Base-by-base conservation (phyloP, 352 stramenopile species). In the Blastocystis sp. region DNA sequence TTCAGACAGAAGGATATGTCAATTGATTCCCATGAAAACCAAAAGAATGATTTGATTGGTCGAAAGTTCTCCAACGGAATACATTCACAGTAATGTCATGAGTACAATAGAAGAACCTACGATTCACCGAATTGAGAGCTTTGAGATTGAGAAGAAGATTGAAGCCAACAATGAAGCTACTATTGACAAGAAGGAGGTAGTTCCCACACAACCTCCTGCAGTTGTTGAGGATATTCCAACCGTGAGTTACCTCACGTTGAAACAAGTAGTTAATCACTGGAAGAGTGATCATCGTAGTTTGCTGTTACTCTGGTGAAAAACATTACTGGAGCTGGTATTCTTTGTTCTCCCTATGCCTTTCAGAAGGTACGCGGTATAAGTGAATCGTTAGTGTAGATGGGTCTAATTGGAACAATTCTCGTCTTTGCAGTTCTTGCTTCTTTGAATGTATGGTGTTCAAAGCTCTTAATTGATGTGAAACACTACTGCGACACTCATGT, bases 71-170 rank as follows among this genome's bases (percentile, higher is more conserved):
- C 21, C 65, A 24, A 24, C n/a, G 24, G 3, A 51, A 56, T 1
- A 5, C 29, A 35, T 24, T 35, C 2, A 66, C 16, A 66, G 29
- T 66, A 29, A 24, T 46, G 14, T 65, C 16, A 83, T 83, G 71
- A 66, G 51, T 19, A 83, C 46, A 27, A 27, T n/a, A 27, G 71
- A 67, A 32, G 12, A 57, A 16, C 7, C 29, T 19, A 9, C 49
- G 16, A 19, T 67, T 2, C 12, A 61, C 14, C 71, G 9, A 12
- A 24, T 66, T 1, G 71, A 66, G 19, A 83, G 71, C n/a, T 42
- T 83, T 83, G 71, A 83, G 42, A 83, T 83, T 59, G 71, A 83
- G 35, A 83, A 65, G 49, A 29, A 39, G n/a, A 27, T 52, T 29
- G 14, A 32, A 21, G 24, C 49, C 1, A 67, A 83, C 71, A 83